Evolutionary conservation across 2,329 filamentous ascomycete genomes (phyloP).

Genomic region (Aspergillus fumigatus): DNA sequence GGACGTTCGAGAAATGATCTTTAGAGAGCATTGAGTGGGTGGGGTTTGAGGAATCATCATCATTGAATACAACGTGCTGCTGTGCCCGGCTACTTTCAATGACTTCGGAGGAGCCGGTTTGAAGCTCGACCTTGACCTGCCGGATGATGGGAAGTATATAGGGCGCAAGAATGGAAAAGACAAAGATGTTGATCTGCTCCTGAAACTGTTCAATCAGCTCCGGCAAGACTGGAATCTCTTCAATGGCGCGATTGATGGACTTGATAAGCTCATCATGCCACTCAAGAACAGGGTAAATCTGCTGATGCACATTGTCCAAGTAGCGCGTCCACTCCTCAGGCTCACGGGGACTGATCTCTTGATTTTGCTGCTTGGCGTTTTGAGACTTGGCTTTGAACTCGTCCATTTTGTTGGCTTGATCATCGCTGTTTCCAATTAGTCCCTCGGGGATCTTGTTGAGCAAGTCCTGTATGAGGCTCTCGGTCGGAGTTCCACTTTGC

Average conservation of each 20-base stretch:
- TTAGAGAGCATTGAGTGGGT: slow-evolving; percentile 96
- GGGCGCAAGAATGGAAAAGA: slow-evolving; percentile 86
- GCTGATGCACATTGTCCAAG: slow-evolving; percentile 65
- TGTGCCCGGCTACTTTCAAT: slow-evolving; percentile 79
- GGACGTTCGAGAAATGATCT: slow-evolving; percentile 85
- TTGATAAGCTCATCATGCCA: slow-evolving; percentile 89
- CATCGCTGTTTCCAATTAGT: slow-evolving; percentile 64
- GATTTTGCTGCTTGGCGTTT: slow-evolving; percentile 69
- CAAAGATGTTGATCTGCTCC: slow-evolving; percentile 82
- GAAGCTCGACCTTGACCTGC: slow-evolving; percentile 82
- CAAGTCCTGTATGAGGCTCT: slow-evolving; percentile 71
- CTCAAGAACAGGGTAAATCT: slow-evolving; percentile 85
- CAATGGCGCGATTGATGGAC: slow-evolving; percentile 69
- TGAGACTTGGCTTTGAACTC: slow-evolving; percentile 74
- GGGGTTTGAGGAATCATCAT: slow-evolving; percentile 71
- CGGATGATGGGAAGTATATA: slow-evolving; percentile 80
- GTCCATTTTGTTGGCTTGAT: slow-evolving; percentile 67
- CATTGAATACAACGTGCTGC: slow-evolving; percentile 80
- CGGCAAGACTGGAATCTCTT: slow-evolving; percentile 79
- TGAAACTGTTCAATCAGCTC: slow-evolving; percentile 81
- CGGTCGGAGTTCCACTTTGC: slow-evolving; percentile 59
- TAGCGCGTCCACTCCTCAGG: slow-evolving; percentile 82
- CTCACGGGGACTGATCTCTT: slow-evolving; percentile 68
- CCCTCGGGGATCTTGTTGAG: slow-evolving; percentile 77
- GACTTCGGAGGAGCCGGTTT: slow-evolving; percentile 79